Evolutionary conservation across 2,329 filamentous ascomycete genomes (phyloP), one percentile per base, ranked within the genome.

Genomic region (Beauveria varroae): DNA sequence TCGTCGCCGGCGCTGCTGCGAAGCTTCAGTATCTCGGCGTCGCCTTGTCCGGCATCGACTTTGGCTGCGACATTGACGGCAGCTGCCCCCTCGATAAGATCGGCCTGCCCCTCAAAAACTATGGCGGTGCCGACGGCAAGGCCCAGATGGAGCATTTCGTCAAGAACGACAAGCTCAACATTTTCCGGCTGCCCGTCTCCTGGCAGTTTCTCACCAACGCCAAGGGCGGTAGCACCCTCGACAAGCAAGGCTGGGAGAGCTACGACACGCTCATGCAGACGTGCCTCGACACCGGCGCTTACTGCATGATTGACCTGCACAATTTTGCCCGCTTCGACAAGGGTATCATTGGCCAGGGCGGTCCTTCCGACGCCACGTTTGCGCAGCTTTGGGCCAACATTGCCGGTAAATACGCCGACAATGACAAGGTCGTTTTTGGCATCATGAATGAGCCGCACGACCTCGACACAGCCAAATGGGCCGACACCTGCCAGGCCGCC

Each of bases 381-480:
- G 81, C 78, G 3, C 74, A 73, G 47, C 71, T 89, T 5, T 89
- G 86, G 86, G 71, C 68, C 1, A 75, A 81, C 62, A 70, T 86
- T 5, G 86, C 86, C 1, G 75, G 72, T 1, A 83, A 84, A 68
- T 89, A 89, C 71, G 78, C 76, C 24, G 67, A 68, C 6, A 72
- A 84, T 55, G 69, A 76, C 43, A 83, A 81, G 63, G 73, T 89
- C 28, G 76, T 82, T 3, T 87, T 89, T 65, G 86, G 85, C 16
- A 69, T 89, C 50, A 89, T 89, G 86, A 90, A 89, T 72, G 87
- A 86, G 73, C 86, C 86, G 7, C 84, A 88, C 69, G 81, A 85
- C 57, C 71, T 83, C 60, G 79, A 85, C 66, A 76, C 87, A 65
- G 70, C 68, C 28, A 70, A 73, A 1, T 89, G 86, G 86, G 84